phyloP scores from a whole-genome alignment of 805 yeast species.

The Nakazawaea ernobii region DNA sequence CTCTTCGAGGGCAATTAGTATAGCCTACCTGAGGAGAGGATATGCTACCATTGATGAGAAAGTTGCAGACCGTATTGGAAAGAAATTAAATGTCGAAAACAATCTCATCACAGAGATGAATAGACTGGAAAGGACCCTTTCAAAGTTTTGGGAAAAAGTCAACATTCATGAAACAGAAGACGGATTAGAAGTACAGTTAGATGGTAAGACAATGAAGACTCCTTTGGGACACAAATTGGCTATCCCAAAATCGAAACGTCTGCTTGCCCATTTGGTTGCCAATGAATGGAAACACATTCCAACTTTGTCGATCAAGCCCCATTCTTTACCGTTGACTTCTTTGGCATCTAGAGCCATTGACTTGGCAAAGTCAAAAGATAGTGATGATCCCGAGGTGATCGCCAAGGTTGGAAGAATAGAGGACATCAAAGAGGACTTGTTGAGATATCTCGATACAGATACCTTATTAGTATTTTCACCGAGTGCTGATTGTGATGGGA shows the following conservation, averaged over 20 bases:
- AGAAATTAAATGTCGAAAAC: conserved; percentile 35
- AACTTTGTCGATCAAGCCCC: conserved; percentile 62
- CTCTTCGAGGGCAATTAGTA: not conserved
- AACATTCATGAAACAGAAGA: conserved; percentile 27
- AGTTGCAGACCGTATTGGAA: not conserved
- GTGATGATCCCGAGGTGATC: conserved; percentile 38
- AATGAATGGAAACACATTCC: conserved; percentile 87
- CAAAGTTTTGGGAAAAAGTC: conserved; percentile 80
- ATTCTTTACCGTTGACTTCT: conserved; percentile 82
- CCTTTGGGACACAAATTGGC: conserved; percentile 71
- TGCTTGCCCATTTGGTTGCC: conserved; percentile 68
- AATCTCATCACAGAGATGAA: conserved; percentile 59
- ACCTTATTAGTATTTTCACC: conserved; percentile 87
- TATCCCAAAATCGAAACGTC: conserved; percentile 52
- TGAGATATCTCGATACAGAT: conserved; percentile 91
- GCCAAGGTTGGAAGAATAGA: conserved; percentile 60
- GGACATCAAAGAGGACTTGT: conserved; percentile 51
- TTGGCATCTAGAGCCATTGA: conserved; percentile 85
- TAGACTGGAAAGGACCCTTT: conserved; percentile 59
- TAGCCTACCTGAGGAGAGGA: not conserved
- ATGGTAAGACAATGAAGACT: conserved; percentile 72
- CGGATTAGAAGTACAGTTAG: conserved; percentile 55
- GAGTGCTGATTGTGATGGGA: conserved; percentile 73
- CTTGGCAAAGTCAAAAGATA: conserved; percentile 36
- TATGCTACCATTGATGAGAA: conserved; percentile 3